These are phyloP conservation scores for Mycena filopes DNA, from an alignment of 768 basidiomycete genomes.

Conservation along the genomic window DNA sequence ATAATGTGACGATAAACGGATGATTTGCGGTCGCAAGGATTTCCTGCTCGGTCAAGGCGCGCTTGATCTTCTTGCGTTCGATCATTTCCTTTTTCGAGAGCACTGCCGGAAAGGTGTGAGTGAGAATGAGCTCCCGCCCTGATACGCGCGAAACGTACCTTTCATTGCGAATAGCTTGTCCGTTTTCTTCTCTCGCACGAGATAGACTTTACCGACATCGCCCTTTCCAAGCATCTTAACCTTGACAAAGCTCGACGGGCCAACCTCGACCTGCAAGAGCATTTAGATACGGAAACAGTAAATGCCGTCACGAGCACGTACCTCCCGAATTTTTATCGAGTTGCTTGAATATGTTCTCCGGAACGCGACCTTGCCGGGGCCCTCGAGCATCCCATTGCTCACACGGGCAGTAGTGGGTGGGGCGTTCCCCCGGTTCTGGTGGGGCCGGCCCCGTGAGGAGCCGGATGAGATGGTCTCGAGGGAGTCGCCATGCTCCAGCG, in stretches of 20 bases:
- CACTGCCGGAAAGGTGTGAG: slow-evolving; percentile 62
- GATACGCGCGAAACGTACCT: slow-evolving; percentile 63
- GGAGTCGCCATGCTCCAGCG: slow-evolving; percentile 73
- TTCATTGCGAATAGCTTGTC: slow-evolving; percentile 99
- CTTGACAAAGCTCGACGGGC: slow-evolving; percentile 94
- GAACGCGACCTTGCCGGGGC: slow-evolving; percentile 78
- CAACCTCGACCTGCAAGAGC: slow-evolving; percentile 82
- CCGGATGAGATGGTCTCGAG: slow-evolving; percentile 83
- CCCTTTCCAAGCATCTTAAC: slow-evolving; percentile 98
- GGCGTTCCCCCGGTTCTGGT: slow-evolving; percentile 52
- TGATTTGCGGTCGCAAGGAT: slow-evolving; percentile 99
- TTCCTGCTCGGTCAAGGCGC: slow-evolving; percentile 98
- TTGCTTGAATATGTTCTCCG: slow-evolving; percentile 97
- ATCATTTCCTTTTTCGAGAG: slow-evolving; percentile 99
- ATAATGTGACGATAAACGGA: slow-evolving; percentile 98
- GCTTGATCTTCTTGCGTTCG: slow-evolving; percentile 99
- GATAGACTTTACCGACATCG: slow-evolving; percentile 98
- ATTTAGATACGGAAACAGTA: slow-evolving; percentile 25
- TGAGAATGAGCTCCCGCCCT: slow-evolving; percentile 33
- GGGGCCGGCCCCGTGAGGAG: slow-evolving; percentile 69
- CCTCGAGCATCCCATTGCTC: slow-evolving; percentile 56
- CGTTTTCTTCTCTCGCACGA: slow-evolving; percentile 98
- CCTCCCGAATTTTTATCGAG: slow-evolving; percentile 93
- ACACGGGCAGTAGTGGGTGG: slow-evolving; percentile 53
- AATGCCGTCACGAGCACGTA: slow-evolving; percentile 46